Conservation (phyloP, 768 basidiomycete species). For the Saitozyma podzolica region DNA sequence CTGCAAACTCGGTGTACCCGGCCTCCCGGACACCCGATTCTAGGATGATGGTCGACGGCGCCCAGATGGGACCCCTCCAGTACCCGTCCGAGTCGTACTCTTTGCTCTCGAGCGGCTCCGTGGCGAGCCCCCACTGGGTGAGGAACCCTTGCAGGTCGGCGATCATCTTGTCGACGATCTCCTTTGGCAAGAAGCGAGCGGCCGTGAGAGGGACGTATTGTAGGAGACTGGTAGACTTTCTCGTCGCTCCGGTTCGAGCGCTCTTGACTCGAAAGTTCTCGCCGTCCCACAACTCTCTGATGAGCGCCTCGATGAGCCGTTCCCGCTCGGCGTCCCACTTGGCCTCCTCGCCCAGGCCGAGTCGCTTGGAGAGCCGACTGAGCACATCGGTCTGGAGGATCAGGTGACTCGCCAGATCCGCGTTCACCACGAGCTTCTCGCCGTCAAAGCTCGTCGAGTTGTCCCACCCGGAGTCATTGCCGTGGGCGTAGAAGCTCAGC, state of each 20-base stretch:
- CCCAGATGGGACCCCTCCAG: conserved; percentile 6
- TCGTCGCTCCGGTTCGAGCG: neutral
- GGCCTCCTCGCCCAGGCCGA: neutral
- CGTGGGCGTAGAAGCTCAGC: conserved; percentile 1
- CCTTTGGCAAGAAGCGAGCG: neutral
- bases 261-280: conserved; percentile 2
- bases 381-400: neutral
- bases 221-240: neutral
- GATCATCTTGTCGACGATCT: conserved; percentile 4
- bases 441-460: conserved; percentile 1
- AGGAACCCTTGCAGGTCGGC: neutral
- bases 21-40: conserved; percentile 2
- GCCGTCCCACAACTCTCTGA: conserved; percentile 1
- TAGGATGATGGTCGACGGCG: conserved; percentile 1
- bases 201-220: conserved; percentile 1
- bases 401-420: conserved; percentile 1
- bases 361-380: neutral
- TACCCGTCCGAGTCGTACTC: conserved; percentile 8
- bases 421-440: neutral
- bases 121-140: conserved; percentile 5
- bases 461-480: conserved; percentile 4
- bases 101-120: neutral
- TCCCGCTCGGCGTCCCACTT: neutral
- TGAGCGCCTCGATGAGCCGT: neutral
- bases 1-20: neutral